phyloP scores from a whole-genome alignment of 2,329 filamentous ascomycete species.

The Fonsecaea monophora region DNA sequence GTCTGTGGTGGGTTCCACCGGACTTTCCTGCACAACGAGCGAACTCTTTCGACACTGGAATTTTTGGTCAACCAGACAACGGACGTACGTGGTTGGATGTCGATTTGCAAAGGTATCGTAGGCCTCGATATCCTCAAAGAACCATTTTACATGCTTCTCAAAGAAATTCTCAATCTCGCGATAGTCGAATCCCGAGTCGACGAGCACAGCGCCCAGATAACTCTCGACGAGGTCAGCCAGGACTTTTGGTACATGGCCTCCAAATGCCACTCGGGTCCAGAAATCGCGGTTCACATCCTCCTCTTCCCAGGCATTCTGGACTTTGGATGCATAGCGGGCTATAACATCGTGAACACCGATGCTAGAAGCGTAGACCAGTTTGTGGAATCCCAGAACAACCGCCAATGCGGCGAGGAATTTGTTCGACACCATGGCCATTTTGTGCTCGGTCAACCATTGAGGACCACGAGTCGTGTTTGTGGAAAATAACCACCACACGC shows the following conservation, averaged over 20 bases:
- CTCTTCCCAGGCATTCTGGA: constrained; percentile 53
- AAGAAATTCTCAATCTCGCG: constrained; percentile 78
- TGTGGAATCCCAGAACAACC: constrained; percentile 78
- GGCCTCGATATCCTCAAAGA: constrained; percentile 82
- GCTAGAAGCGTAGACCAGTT: constrained; percentile 65
- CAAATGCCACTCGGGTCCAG: constrained; percentile 50
- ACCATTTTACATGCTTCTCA: constrained; percentile 72
- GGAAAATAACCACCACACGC: constrained; percentile 81
- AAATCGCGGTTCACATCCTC: constrained; percentile 49
- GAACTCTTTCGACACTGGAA: constrained; percentile 69
- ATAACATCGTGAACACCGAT: constrained; percentile 45
- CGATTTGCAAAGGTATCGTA: constrained; percentile 88
- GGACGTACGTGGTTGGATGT: constrained; percentile 79
- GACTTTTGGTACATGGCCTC: constrained; percentile 54
- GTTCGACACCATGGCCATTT: constrained; percentile 99
- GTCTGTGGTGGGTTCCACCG: constrained; percentile 6
- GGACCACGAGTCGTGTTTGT: constrained; percentile 80
- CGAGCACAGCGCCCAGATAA: constrained; percentile 87
- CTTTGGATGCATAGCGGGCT: constrained; percentile 51
- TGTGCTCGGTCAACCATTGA: constrained; percentile 97
- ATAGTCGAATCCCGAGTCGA: constrained; percentile 85
- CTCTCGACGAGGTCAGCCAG: constrained; percentile 89
- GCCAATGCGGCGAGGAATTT: constrained; percentile 86
- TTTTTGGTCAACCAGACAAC: constrained; percentile 66
- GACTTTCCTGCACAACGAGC: constrained; percentile 48